These are phyloP conservation scores for Fistulinella cinereoalba DNA, from an alignment of 1,284 basidiomycete species.

Conservation along the genomic window DNA sequence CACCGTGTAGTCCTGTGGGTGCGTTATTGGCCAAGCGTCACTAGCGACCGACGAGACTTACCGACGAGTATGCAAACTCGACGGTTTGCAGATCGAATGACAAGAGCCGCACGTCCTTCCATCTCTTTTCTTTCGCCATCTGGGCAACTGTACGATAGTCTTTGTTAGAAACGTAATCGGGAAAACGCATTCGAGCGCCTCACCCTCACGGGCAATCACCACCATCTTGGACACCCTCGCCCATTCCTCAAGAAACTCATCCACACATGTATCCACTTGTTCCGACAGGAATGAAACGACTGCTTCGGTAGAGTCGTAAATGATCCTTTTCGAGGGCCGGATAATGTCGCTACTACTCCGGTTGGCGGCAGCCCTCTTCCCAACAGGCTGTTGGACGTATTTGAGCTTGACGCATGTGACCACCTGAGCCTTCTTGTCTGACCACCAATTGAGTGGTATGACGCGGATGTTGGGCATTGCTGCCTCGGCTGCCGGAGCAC, in stretches of 20 bases:
- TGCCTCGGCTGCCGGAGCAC: constrained; percentile 80
- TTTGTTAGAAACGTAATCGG: no score
- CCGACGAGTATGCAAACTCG: constrained; percentile 76
- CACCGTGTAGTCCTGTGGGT: constrained; percentile 62
- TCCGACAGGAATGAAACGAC: constrained; percentile 85
- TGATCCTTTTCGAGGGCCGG: constrained; percentile 76
- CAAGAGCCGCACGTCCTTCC: constrained; percentile 71
- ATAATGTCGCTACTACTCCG: constrained; percentile 56
- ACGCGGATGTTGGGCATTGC: constrained; percentile 89
- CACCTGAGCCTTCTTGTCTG: constrained; percentile 70
- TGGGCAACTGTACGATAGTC: constrained; percentile 84
- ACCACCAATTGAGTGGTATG: constrained; percentile 90
- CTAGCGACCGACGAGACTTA: constrained; percentile 25
- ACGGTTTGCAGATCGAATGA: constrained; percentile 89
- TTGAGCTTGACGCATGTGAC: constrained; percentile 85
- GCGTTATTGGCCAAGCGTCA: neutral
- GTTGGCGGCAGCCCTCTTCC: constrained; percentile 53
- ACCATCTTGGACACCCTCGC: constrained; percentile 88
- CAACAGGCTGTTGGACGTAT: constrained; percentile 81
- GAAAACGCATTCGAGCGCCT: constrained; percentile 13
- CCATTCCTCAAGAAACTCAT: constrained; percentile 89
- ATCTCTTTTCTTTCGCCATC: constrained; percentile 68
- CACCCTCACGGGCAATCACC: constrained; percentile 85
- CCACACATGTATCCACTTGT: constrained; percentile 82
- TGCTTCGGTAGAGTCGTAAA: constrained; percentile 82